Evolutionary conservation across 2,329 filamentous ascomycete species (phyloP), one percentile per base, ranked within the genome.

Genomic region (Pseudogymnoascus sp.): DNA sequence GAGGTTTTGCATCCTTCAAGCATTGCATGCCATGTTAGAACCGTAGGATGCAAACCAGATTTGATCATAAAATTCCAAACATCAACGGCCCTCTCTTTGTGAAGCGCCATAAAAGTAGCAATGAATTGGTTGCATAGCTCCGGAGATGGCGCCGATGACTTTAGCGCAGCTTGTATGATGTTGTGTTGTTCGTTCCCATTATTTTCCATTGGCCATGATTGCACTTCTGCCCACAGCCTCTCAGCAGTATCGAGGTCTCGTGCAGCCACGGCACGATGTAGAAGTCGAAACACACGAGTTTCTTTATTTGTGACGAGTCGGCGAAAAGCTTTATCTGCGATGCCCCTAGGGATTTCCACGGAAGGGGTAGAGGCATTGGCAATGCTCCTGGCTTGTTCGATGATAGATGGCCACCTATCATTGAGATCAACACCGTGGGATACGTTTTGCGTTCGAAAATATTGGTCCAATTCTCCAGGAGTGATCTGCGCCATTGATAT

Each of bases 21-120:
- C 82, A 95, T 88, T 46, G 83, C 77, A 40, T 86, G 88, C 83
- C 89, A 95, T 0, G 89, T 88, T 68, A 78, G 81, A 62, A 88
- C 69, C 6, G 81, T 86, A 13, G 89, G 87, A 63, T 77, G 73
- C 31, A 88, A 71, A 1, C 82, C 83, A 61, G 82, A 74, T 46
- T 75, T 72, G 13, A 81, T 70, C 80, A 85, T 83, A 64, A 79
- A 73, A 63, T 84, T 83, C 83, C 83, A 86, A 2, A 84, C 76
- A 29, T 80, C 75, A n/a, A 84, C 76, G 0, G 82, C 80, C 10
- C 73, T 70, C 3, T 77, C 70, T 50, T 75, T 72, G 17, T 72
- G 70, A n/a, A 84, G 64, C 1, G 71, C 67, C 70, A 83, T 75
- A 67, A 79, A 82, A 1, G 75, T 72, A 5, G 75, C 71, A 50